Conservation (phyloP, 331 rosid genomes). For the Prunus yedoensis region DNA sequence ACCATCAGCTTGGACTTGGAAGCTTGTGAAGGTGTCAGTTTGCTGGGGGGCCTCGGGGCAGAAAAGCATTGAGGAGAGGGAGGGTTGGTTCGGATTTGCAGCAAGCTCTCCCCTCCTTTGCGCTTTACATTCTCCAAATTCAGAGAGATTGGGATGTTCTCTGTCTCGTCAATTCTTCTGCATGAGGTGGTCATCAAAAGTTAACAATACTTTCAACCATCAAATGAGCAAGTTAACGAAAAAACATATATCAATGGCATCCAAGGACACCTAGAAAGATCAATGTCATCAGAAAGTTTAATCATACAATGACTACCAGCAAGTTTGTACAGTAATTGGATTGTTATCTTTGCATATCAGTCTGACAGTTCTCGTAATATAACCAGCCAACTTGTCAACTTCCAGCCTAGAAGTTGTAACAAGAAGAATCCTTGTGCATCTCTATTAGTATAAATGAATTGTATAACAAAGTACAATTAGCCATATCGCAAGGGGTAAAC, state of each 20-base stretch:
- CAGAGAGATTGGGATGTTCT: conserved; percentile 61
- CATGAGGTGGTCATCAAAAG: conserved; percentile 23
- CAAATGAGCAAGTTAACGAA: not conserved
- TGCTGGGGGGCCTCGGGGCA: conserved; percentile 36
- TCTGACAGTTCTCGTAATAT: not conserved
- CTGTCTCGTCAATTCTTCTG: conserved; percentile 54
- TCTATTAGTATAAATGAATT: not conserved
- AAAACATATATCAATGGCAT: too few species aligned
- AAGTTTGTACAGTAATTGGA: not conserved
- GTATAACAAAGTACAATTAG: not conserved
- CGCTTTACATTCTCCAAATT: conserved; percentile 44
- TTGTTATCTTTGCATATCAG: not conserved
- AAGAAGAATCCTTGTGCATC: not conserved
- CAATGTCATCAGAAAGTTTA: not conserved
- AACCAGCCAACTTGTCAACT: not conserved
- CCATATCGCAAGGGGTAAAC: not conserved
- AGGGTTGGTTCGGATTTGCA: conserved; percentile 80
- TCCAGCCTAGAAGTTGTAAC: not conserved
- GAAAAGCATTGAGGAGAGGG: conserved; percentile 99
- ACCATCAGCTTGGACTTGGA: conserved; percentile 69
- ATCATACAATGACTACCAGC: not conserved
- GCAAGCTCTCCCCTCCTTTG: conserved; percentile 44
- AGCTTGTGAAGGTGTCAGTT: conserved; percentile 44
- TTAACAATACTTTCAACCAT: conserved; percentile 1
- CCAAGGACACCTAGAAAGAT: not conserved